phyloP scores from a whole-genome alignment of 306 rosid genomes.

The Luffa acutangula region DNA sequence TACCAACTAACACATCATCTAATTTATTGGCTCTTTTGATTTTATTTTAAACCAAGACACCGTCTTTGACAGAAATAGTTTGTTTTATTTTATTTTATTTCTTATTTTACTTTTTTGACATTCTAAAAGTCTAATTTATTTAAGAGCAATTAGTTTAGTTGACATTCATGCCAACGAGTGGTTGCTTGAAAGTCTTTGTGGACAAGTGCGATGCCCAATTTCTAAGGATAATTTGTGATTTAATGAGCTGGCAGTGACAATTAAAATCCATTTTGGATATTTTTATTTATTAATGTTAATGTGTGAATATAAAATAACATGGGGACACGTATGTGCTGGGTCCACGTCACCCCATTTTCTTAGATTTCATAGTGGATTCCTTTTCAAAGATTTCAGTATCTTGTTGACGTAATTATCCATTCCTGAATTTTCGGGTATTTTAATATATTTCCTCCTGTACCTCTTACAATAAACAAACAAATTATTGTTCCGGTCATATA shows the following conservation, averaged over 20 bases:
- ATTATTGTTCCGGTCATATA: not conserved
- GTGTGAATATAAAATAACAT: not conserved
- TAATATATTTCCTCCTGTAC: not conserved
- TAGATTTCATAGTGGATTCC: not conserved
- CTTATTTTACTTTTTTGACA: not conserved
- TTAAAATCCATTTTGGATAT: not conserved
- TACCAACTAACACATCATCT: too few relatives aligned
- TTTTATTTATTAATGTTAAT: not conserved
- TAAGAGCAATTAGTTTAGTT: not conserved
- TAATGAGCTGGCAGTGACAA: not conserved
- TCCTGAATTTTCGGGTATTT: not conserved
- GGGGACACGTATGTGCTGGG: not conserved
- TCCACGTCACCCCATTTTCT: slow-evolving; percentile 6
- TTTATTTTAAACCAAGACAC: not conserved
- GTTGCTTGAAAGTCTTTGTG: not conserved
- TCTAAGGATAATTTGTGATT: not conserved
- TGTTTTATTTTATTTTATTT: not conserved
- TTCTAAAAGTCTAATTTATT: not conserved
- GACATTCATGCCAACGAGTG: not conserved
- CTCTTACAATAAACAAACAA: not conserved
- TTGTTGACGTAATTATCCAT: not conserved
- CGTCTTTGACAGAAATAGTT: not conserved
- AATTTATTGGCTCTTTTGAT: not conserved
- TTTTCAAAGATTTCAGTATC: not conserved
- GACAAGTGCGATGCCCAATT: not conserved